Conservation (phyloP, 257 asterid genomes). For the Plantago ovata region DNA sequence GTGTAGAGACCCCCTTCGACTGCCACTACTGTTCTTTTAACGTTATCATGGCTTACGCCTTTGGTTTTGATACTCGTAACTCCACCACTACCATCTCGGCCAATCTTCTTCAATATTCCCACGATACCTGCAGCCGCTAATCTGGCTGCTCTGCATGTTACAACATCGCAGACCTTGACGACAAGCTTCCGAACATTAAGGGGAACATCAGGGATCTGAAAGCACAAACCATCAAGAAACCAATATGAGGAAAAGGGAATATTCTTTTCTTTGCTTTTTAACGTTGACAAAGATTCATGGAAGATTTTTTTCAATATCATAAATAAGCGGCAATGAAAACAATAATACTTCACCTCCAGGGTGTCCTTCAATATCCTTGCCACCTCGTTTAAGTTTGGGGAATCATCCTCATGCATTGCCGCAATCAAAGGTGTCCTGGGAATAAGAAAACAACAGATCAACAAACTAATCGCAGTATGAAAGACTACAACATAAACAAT, state of each 20-base stretch:
- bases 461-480: background rate
- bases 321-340: background rate
- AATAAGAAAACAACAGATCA: slow-evolving; percentile 6
- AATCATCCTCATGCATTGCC: slow-evolving; percentile 89
- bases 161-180: slow-evolving; percentile 72
- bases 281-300: background rate
- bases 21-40: slow-evolving; percentile 73
- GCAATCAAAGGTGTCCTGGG: slow-evolving; percentile 73
- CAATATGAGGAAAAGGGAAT: background rate
- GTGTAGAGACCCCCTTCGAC: slow-evolving; percentile 72
- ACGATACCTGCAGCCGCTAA: slow-evolving; percentile 89
- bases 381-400: slow-evolving; percentile 69
- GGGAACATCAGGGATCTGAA: slow-evolving; percentile 58
- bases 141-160: slow-evolving; percentile 79
- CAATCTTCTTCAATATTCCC: slow-evolving; percentile 87
- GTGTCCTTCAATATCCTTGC: slow-evolving; percentile 54
- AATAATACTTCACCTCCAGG: slow-evolving; percentile 43
- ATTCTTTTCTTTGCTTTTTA: no score
- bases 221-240: slow-evolving; percentile 4
- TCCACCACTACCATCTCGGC: slow-evolving; percentile 74
- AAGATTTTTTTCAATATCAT: background rate
- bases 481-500: background rate
- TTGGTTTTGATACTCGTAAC: slow-evolving; percentile 34
- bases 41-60: slow-evolving; percentile 29
- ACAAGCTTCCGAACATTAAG: slow-evolving; percentile 67